Evolutionary conservation across 768 basidiomycete species (phyloP).

Genomic region (Leccinum imitatum): DNA sequence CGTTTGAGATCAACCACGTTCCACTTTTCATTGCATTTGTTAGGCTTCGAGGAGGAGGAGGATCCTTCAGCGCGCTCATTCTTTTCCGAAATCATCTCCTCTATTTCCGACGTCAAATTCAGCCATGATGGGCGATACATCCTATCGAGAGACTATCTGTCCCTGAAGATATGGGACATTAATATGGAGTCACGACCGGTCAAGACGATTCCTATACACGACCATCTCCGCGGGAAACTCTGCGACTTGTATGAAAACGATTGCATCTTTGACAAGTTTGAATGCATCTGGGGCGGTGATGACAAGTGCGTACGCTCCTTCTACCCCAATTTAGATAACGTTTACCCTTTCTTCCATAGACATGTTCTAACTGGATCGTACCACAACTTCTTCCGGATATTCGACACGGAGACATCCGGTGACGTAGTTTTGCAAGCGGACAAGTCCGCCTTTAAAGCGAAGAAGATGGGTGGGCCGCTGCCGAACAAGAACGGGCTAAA

Average conservation of each 20-base stretch:
- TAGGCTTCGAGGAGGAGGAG: conserved; percentile 99
- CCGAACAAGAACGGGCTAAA: conserved; percentile 68
- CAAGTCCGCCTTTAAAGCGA: conserved; percentile 98
- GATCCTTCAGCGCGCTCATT: conserved; percentile 97
- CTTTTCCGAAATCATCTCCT: conserved; percentile 99
- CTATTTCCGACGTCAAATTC: conserved; percentile 99
- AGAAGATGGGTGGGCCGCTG: conserved; percentile 91
- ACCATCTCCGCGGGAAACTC: conserved; percentile 94
- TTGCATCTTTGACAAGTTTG: conserved; percentile 99
- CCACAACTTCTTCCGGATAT: conserved; percentile 99
- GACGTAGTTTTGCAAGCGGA: conserved; percentile 97
- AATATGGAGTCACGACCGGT: conserved; percentile 97
- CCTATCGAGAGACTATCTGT: conserved; percentile 94
- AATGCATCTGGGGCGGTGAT: conserved; percentile 97
- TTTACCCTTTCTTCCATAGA: conserved; percentile 41
- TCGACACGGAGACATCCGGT: conserved; percentile 82
- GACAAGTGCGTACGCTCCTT: conserved; percentile 69
- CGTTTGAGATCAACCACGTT: not conserved
- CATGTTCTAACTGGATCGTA: conserved; percentile 99
- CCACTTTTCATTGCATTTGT: conserved; percentile 14
- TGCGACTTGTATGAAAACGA: conserved; percentile 99
- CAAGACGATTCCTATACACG: conserved; percentile 98
- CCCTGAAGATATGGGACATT: conserved; percentile 99
- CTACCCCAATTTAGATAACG: conserved; percentile 10
- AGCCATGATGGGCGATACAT: conserved; percentile 97